Conservation (phyloP, 2,329 filamentous ascomycete species). For the Rutstroemia sp. region DNA sequence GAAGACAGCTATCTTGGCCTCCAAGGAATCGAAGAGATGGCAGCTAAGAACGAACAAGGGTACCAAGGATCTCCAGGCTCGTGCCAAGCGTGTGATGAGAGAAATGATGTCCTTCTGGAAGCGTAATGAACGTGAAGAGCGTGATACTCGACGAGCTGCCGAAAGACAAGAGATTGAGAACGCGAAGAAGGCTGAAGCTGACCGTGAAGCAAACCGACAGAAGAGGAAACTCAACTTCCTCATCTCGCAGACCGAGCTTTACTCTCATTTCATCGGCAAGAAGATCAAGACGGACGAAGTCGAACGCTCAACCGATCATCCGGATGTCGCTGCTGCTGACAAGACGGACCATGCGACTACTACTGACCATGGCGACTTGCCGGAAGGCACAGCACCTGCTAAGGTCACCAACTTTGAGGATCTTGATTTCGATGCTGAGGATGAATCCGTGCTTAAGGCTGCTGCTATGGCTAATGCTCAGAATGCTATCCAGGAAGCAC, state of each 20-base stretch:
- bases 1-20: slow-evolving; percentile 93
- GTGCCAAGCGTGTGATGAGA: slow-evolving; percentile 96
- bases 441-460: slow-evolving; percentile 71
- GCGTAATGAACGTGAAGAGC: slow-evolving; percentile 93
- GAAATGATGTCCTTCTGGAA: slow-evolving; percentile 99
- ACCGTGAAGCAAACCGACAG: slow-evolving; percentile 93
- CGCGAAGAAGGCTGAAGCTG: slow-evolving; percentile 92
- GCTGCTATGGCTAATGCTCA: slow-evolving; percentile 95
- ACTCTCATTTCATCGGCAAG: slow-evolving; percentile 98
- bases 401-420: slow-evolving; percentile 94
- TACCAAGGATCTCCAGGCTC: slow-evolving; percentile 92
- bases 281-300: slow-evolving; percentile 98
- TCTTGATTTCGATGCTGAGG: slow-evolving; percentile 90
- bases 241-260: slow-evolving; percentile 96
- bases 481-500: slow-evolving; percentile 88
- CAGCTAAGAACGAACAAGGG: slow-evolving; percentile 97
- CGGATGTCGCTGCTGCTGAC: slow-evolving; percentile 54
- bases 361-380: slow-evolving; percentile 33
- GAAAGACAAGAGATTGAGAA: slow-evolving; percentile 96
- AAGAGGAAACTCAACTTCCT: slow-evolving; percentile 99
- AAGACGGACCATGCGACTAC: slow-evolving; percentile 31
- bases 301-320: slow-evolving; percentile 80
- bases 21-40: slow-evolving; percentile 96
- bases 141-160: slow-evolving; percentile 85
- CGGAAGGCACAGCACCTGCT: slow-evolving; percentile 46